These are phyloP conservation scores for Fusarium subglutinans DNA, from an alignment of 2,329 filamentous ascomycete genomes.

Conservation along the genomic window DNA sequence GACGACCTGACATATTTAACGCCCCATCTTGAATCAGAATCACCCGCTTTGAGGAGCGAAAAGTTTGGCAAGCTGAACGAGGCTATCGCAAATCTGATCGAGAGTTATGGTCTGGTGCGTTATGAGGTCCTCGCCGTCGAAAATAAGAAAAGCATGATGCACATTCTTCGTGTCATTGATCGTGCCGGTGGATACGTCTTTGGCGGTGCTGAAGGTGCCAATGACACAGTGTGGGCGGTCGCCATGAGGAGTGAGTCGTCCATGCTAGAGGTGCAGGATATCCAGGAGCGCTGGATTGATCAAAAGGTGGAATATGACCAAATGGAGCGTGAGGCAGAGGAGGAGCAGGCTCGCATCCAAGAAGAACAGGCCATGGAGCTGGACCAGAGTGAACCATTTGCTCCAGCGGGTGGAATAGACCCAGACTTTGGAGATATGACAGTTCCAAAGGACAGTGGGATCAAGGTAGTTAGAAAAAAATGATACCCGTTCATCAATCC, in stretches of 20 bases:
- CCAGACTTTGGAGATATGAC: conserved; percentile 63
- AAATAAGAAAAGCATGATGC: conserved; percentile 97
- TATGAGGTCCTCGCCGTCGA: conserved; percentile 97
- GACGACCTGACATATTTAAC: conserved; percentile 89
- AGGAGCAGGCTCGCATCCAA: conserved; percentile 72
- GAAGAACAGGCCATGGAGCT: conserved; percentile 52
- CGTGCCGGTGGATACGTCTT: conserved; percentile 94
- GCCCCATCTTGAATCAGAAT: conserved; percentile 82
- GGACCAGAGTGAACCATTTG: conserved; percentile 40
- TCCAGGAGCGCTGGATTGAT: conserved; percentile 97
- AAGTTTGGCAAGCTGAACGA: conserved; percentile 89
- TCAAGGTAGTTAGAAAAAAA: conserved; percentile 76
- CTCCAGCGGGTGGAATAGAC: conserved; percentile 47
- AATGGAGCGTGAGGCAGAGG: conserved; percentile 76
- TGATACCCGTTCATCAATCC: conserved; percentile 58
- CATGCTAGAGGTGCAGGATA: conserved; percentile 83
- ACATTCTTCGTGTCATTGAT: conserved; percentile 87
- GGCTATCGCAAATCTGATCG: conserved; percentile 85
- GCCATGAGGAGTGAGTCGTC: conserved; percentile 83
- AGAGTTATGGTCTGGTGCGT: conserved; percentile 87
- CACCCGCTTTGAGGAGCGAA: conserved; percentile 70
- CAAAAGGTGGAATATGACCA: conserved; percentile 88
- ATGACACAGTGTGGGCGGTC: conserved; percentile 97
- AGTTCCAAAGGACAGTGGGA: conserved; percentile 67
- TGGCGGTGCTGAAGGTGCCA: conserved; percentile 87